Evolutionary conservation across 768 basidiomycete species (phyloP).

Genomic region (Lactarius quietus): DNA sequence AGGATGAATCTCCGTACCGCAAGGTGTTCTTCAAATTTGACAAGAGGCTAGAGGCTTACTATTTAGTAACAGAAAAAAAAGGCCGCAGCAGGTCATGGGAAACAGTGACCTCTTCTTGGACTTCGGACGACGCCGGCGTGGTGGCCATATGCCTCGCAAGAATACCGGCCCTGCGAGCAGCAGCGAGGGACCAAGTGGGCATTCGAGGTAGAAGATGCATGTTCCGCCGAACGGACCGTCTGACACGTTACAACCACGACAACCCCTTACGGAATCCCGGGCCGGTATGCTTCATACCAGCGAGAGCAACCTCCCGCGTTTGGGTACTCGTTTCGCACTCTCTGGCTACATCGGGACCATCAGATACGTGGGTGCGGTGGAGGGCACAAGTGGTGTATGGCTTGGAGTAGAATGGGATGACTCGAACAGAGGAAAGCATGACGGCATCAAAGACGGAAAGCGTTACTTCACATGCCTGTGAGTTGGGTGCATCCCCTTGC

Average conservation of each 20-base stretch:
- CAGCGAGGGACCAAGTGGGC: constrained; percentile 23
- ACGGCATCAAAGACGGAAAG: constrained; percentile 73
- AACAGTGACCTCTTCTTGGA: constrained; percentile 14
- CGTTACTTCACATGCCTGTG: constrained; percentile 80
- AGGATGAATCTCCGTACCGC: constrained; percentile 67
- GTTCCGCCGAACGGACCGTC: not conserved
- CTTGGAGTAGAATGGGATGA: constrained; percentile 99
- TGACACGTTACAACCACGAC: not conserved
- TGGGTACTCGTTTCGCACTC: constrained; percentile 55
- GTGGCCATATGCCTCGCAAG: constrained; percentile 39
- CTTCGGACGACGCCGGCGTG: not conserved
- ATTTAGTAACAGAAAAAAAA: constrained; percentile 12
- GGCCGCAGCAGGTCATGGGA: not conserved
- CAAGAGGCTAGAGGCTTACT: constrained; percentile 36
- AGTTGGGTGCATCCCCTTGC: constrained; percentile 29
- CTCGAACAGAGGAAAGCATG: constrained; percentile 77
- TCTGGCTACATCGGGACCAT: constrained; percentile 63
- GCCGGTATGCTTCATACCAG: constrained; percentile 5
- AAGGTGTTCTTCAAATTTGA: constrained; percentile 66
- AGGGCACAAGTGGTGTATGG: constrained; percentile 68
- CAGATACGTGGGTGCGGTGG: constrained; percentile 61
- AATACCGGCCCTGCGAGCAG: constrained; percentile 33
- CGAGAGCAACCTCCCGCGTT: constrained; percentile 30
- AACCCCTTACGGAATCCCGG: not conserved
- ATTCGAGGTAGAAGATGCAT: constrained; percentile 19